Evolutionary conservation across 768 basidiomycete species (phyloP).

Genomic region (Pleurotus giganteus): DNA sequence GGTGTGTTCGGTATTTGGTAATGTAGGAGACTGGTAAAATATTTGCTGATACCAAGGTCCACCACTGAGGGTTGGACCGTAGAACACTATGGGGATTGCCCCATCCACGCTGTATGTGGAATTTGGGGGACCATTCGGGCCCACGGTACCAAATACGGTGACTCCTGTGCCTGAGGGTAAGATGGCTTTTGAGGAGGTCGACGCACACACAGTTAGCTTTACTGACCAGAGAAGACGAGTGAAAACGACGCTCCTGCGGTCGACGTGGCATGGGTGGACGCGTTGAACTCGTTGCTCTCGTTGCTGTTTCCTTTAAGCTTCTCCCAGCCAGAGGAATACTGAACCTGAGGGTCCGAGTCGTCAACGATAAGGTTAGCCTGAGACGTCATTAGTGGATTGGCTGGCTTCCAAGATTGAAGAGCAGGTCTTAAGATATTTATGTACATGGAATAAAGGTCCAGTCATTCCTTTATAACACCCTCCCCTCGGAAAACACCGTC

Average conservation of each 20-base stretch:
- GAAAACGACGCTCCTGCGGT: slow-evolving; percentile 11
- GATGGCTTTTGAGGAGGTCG: not conserved
- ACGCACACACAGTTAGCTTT: not conserved
- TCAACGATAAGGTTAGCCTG: slow-evolving; percentile 10
- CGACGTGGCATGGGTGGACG: slow-evolving; percentile 13
- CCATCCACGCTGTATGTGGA: slow-evolving; percentile 17
- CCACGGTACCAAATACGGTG: slow-evolving; percentile 16
- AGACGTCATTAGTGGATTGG: not conserved
- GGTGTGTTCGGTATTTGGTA: not conserved
- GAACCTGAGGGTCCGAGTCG: slow-evolving; percentile 14
- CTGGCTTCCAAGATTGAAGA: too few relatives aligned
- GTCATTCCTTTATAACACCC: too few relatives aligned
- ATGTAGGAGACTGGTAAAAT: not conserved
- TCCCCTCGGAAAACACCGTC: too few relatives aligned
- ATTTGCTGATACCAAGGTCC: not conserved
- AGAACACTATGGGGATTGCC: not conserved
- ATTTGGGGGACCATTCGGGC: not conserved
- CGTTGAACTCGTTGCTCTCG: slow-evolving; percentile 10
- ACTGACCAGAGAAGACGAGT: slow-evolving; percentile 17
- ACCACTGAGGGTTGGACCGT: not conserved
- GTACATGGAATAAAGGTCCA: too few relatives aligned
- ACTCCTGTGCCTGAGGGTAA: slow-evolving; percentile 15
- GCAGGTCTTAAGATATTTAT: not conserved
- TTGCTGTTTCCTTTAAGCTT: slow-evolving; percentile 6
- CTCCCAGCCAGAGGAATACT: slow-evolving; percentile 12